Base-by-base conservation (phyloP, 1,284 basidiomycete species). In the Pisolithus thermaeus region DNA sequence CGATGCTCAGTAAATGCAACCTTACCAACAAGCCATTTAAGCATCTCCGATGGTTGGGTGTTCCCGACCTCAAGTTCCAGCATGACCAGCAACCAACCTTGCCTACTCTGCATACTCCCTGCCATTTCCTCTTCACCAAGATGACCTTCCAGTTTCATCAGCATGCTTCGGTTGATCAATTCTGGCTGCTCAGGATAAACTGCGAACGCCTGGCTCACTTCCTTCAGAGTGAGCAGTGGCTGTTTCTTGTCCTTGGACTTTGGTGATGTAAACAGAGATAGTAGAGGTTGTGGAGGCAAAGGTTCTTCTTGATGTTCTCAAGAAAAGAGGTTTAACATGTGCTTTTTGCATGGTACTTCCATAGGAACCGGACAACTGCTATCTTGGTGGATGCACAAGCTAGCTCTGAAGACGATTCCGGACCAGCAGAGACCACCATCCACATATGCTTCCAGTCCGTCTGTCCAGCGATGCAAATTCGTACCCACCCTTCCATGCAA, bases 181-280 rank as follows among this genome's bases (percentile, higher is more conserved):
- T 93, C 90, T n/a, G 91, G 89, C n/a, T 90, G 80, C 64, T 97
- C 94, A 1, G 94, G 94, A 68, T 94, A 97, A 4, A 97, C 90
- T 3, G 91, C 91, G 64, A 94, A 95, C 1, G 81, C 84, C 64
- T 90, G 87, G 1, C 79, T 75, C 47, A 89, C 71, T 39, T 74
- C 64, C 30, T 61, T 70, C 57, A 88, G 67, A 1, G 79, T 81
- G 52, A 91, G 66, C 5, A 87, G 56, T 1, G 83, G 65, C 59
- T 80, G 82, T 68, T 83, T 87, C 66, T 73, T 79, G 61, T 91
- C 87, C 61, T 85, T 88, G 0, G 77, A 74, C 66, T 84, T 89
- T 4, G 73, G 70, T 0, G 80, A 80, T 1, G 69, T 55, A 57
- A 76, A 90, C 61, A 92, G 75, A 7, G 77, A 71, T 32, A 92